phyloP scores from a whole-genome alignment of 208 protist genomes.

The Acanthamoeba triangularis region DNA sequence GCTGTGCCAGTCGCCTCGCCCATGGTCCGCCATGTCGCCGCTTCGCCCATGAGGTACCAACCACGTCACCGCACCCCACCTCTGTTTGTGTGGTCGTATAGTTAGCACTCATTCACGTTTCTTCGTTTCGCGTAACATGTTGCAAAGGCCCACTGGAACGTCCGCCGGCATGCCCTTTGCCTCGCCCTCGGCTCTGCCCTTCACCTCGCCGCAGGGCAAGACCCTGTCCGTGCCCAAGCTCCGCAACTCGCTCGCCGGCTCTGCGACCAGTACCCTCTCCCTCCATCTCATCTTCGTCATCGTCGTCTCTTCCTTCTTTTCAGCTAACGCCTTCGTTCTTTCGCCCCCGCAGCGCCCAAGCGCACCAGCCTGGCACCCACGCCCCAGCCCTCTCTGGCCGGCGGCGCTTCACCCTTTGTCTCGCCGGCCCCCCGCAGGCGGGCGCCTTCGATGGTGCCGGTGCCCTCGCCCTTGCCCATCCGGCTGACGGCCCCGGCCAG shows the following conservation, averaged over 20 bases:
- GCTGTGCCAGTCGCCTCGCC: not conserved
- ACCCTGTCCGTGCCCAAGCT: slow-evolving; percentile 18
- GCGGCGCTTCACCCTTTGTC: not conserved
- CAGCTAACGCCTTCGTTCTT: not conserved
- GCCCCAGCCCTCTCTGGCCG: not conserved
- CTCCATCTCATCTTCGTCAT: not conserved
- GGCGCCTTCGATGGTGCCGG: not conserved
- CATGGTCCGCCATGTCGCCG: not conserved
- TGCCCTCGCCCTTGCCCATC: not conserved
- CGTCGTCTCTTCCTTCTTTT: not conserved
- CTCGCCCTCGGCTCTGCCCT: slow-evolving; percentile 4
- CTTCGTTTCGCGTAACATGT: not conserved
- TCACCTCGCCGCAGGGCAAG: slow-evolving; percentile 12
- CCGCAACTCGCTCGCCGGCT: not conserved
- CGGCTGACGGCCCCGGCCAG: not conserved
- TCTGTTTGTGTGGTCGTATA: not conserved
- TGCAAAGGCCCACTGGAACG: not conserved
- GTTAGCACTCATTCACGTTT: not conserved
- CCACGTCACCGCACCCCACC: not conserved
- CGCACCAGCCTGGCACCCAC: not conserved
- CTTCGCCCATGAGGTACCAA: not conserved
- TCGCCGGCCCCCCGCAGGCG: not conserved
- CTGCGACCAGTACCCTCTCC: not conserved
- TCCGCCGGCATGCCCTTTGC: not conserved
- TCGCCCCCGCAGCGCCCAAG: not conserved